Evolutionary conservation across 75 land plant genomes (phyloP).

Genomic region (Isoetes taiwanensis): DNA sequence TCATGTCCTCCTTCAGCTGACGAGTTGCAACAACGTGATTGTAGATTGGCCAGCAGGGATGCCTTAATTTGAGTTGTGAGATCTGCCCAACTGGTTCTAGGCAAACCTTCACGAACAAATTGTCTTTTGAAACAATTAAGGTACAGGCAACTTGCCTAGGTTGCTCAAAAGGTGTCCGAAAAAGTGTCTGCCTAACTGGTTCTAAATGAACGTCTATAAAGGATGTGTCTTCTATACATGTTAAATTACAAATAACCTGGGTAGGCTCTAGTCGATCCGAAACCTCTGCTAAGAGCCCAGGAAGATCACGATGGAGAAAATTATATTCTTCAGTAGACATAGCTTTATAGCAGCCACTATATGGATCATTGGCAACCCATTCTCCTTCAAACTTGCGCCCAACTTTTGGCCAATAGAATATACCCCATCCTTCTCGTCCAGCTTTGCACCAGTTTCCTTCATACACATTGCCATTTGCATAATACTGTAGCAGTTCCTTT

Average conservation of each 20-base stretch:
- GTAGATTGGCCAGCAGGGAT: background rate
- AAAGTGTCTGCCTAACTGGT: no score
- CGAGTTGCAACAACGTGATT: background rate
- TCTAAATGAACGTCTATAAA: no score
- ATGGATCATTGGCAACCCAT: slow-evolving; percentile 6
- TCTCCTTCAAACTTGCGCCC: slow-evolving; percentile 16
- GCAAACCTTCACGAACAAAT: no score
- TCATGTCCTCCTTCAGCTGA: background rate
- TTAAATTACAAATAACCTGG: no score
- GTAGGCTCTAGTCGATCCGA: no score
- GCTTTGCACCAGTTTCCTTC: slow-evolving; percentile 10
- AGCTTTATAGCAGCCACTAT: slow-evolving; percentile 1
- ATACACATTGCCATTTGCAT: slow-evolving; percentile 2
- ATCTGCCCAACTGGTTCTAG: background rate
- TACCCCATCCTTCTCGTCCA: slow-evolving; percentile 14
- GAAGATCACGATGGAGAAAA: background rate
- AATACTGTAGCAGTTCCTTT: no score
- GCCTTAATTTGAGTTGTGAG: background rate
- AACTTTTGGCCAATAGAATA: slow-evolving; percentile 6
- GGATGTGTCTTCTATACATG: no score
- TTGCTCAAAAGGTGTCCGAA: no score
- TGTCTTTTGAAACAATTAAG: no score
- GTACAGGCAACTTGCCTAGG: no score
- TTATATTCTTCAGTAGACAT: background rate
- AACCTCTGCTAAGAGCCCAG: no score